These are phyloP conservation scores for Pseudogymnoascus pannorum DNA, from an alignment of 2,329 filamentous ascomycete species.

Conservation along the genomic window DNA sequence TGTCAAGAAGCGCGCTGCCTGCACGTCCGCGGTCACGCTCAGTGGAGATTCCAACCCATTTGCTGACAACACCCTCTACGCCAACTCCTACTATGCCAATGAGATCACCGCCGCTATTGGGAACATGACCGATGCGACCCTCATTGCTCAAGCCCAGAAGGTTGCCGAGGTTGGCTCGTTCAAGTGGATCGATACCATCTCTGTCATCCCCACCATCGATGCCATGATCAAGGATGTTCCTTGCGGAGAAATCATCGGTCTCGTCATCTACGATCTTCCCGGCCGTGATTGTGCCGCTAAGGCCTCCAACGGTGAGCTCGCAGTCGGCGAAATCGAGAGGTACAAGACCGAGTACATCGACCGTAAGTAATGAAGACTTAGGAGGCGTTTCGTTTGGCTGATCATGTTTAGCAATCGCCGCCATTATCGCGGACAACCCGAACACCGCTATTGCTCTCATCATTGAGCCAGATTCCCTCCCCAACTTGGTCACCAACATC, in stretches of 20 bases:
- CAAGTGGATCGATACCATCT: slow-evolving; percentile 45
- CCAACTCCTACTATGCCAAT: slow-evolving; percentile 49
- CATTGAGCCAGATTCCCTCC: slow-evolving; percentile 50
- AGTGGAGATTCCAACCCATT: slow-evolving; percentile 40
- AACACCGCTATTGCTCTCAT: slow-evolving; percentile 23
- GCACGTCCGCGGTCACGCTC: slow-evolving; percentile 19
- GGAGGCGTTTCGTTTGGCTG: slow-evolving; percentile 38
- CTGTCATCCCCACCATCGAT: slow-evolving; percentile 41
- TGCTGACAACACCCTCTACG: slow-evolving; percentile 41
- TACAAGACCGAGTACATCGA: slow-evolving; percentile 49
- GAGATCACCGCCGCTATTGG: slow-evolving; percentile 47
- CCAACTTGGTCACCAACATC: slow-evolving; percentile 51
- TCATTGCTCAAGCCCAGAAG: slow-evolving; percentile 25
- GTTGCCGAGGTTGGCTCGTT: slow-evolving; percentile 42
- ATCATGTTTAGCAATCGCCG: slow-evolving; percentile 35
- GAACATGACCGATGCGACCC: slow-evolving; percentile 46
- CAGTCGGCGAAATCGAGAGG: slow-evolving; percentile 42
- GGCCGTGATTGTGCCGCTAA: slow-evolving; percentile 51
- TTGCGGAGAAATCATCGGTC: slow-evolving; percentile 39
- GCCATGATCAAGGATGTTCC: slow-evolving; percentile 38
- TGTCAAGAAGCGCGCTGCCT: slow-evolving; percentile 14
- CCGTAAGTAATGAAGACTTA: slow-evolving; percentile 28
- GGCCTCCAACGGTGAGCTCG: slow-evolving; percentile 51
- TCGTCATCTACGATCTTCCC: slow-evolving; percentile 50
- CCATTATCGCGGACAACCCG: slow-evolving; percentile 19